Evolutionary conservation across 768 basidiomycete genomes (phyloP).

Genomic region (Lentinula raphanica): DNA sequence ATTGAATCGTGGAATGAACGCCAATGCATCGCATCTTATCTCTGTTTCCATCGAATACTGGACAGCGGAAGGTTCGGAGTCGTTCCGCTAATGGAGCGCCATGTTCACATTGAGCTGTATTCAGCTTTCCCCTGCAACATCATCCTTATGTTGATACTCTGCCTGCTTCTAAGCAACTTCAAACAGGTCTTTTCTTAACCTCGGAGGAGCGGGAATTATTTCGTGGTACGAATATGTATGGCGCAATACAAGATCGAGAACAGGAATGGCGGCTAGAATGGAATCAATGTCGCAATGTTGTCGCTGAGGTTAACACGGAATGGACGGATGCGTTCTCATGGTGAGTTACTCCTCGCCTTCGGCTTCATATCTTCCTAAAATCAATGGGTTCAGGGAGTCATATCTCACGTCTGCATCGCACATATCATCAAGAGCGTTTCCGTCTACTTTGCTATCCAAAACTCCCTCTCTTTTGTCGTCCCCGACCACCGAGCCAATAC

Average conservation of each 20-base stretch:
- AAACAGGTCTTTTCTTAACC: slow-evolving; percentile 74
- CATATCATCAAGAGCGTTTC: slow-evolving; percentile 85
- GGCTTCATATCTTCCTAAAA: slow-evolving; percentile 8
- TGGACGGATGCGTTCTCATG: slow-evolving; percentile 61
- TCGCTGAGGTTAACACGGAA: slow-evolving; percentile 27
- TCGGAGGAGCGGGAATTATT: slow-evolving; percentile 57
- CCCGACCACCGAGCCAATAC: slow-evolving; percentile 60
- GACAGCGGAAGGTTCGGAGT: slow-evolving; percentile 7
- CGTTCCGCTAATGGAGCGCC: neutral
- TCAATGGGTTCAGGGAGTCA: slow-evolving; percentile 44
- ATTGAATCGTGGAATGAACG: slow-evolving; percentile 50
- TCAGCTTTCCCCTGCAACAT: slow-evolving; percentile 32
- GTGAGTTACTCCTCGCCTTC: slow-evolving; percentile 33
- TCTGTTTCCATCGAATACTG: slow-evolving; percentile 48
- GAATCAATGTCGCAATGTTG: slow-evolving; percentile 41
- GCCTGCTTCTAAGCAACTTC: slow-evolving; percentile 49
- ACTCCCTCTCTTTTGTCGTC: slow-evolving; percentile 47
- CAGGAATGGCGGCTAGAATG: slow-evolving; percentile 62
- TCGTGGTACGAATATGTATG: slow-evolving; percentile 74
- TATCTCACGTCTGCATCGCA: slow-evolving; percentile 73
- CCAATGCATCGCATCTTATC: slow-evolving; percentile 64
- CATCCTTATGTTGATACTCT: slow-evolving; percentile 63
- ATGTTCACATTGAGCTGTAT: slow-evolving; percentile 7
- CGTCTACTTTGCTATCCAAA: slow-evolving; percentile 69
- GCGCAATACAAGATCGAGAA: slow-evolving; percentile 67